Percentiles rank a stretch among this genome's conserved stretches.
Conservation (phyloP, 352 stramenopile species). For the Phytophthora parvispora region DNA sequence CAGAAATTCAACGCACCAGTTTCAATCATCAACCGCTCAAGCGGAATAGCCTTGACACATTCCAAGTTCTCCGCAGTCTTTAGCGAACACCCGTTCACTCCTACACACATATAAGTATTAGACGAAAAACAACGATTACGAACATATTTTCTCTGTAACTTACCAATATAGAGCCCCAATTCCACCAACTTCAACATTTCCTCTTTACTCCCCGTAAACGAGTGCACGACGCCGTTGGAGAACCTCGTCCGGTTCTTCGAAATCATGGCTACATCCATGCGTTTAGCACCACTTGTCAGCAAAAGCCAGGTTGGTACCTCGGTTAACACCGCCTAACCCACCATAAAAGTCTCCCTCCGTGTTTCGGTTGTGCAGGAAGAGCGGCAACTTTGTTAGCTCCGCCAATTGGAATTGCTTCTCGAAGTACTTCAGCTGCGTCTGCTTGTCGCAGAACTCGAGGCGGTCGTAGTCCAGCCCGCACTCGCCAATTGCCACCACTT, state of each 20-base stretch:
- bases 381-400: conserved; percentile 82
- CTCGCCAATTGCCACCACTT: conserved; percentile 96
- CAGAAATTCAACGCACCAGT: conserved; percentile 71
- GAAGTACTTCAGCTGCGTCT: conserved; percentile 95
- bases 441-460: conserved; percentile 95
- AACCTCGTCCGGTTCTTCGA: conserved; percentile 73
- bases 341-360: conserved; percentile 94
- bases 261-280: conserved; percentile 71
- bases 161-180: conserved; percentile 97
- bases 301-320: neutral
- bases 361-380: conserved; percentile 98
- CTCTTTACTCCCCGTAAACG: conserved; percentile 95
- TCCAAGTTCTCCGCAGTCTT: conserved; percentile 96
- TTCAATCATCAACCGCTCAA: conserved; percentile 95
- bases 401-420: conserved; percentile 94
- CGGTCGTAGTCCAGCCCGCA: conserved; percentile 98
- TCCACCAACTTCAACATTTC: conserved; percentile 94
- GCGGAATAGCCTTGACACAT: conserved; percentile 93
- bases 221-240: conserved; percentile 95
- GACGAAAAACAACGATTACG: neutral
- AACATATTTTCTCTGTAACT: neutral
- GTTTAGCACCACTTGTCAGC: neutral
- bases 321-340: conserved; percentile 20
- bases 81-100: conserved; percentile 97
- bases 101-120: conserved; percentile 29